Conservation (phyloP, 2,329 filamentous ascomycete genomes). For the Diaporthe sp. region DNA sequence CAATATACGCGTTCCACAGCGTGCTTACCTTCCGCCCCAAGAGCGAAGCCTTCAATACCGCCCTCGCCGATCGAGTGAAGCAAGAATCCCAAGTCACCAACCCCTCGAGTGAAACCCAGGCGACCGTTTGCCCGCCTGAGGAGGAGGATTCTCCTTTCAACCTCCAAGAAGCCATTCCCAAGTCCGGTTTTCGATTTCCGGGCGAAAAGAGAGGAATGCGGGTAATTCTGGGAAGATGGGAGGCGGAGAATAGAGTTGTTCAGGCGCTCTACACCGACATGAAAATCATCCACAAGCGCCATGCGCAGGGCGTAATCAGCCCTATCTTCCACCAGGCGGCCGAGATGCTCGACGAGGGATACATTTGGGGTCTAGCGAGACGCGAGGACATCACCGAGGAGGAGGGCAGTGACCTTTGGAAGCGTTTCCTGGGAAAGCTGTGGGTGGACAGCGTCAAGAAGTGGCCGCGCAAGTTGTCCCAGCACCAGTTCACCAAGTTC, state of each 20-base stretch:
- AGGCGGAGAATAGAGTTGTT: background rate
- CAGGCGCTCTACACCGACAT: background rate
- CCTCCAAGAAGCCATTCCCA: background rate
- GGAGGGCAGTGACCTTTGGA: background rate
- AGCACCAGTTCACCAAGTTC: background rate
- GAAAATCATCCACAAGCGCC: background rate
- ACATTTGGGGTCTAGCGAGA: background rate
- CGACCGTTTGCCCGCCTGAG: background rate
- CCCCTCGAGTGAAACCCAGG: no score
- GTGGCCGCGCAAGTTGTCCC: background rate
- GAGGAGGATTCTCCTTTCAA: background rate
- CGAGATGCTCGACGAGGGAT: background rate
- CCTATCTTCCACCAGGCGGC: background rate
- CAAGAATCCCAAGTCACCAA: no score
- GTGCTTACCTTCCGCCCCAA: background rate
- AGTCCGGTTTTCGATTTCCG: background rate
- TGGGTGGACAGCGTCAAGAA: background rate
- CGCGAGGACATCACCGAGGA: background rate
- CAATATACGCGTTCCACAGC: background rate
- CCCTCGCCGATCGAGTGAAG: background rate
- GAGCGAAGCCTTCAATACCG: background rate
- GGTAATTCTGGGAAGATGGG: background rate
- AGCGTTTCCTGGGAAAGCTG: background rate
- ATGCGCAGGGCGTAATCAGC: background rate
- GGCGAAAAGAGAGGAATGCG: background rate